phyloP scores from a whole-genome alignment of 2,329 filamentous ascomycete genomes.

The Neonectria coccinea region DNA sequence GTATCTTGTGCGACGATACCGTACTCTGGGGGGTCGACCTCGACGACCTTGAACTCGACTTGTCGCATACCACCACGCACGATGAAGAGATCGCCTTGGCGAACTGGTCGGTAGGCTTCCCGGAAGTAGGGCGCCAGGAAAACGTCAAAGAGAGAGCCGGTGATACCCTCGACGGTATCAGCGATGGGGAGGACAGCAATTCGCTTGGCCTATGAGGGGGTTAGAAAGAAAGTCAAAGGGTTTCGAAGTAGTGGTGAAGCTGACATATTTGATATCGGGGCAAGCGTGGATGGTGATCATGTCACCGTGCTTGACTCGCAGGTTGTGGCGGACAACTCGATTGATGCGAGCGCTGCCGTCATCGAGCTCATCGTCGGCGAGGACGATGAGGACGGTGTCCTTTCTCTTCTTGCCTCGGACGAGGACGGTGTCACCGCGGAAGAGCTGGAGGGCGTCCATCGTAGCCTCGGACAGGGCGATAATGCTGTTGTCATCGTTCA shows the following conservation, averaged over 20 bases:
- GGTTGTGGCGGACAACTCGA: slow-evolving; percentile 97
- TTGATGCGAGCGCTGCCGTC: slow-evolving; percentile 98
- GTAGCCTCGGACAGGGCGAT: slow-evolving; percentile 98
- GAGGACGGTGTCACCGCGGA: slow-evolving; percentile 97
- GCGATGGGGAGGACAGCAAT: slow-evolving; percentile 98
- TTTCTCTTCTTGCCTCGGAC: slow-evolving; percentile 99
- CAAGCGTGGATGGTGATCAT: slow-evolving; percentile 97
- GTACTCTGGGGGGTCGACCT: slow-evolving; percentile 98
- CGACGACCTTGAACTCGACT: slow-evolving; percentile 99
- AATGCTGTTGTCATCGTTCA: slow-evolving; percentile 99
- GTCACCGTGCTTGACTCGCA: slow-evolving; percentile 98
- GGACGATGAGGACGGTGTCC: slow-evolving; percentile 97
- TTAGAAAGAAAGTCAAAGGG: slow-evolving; percentile 25
- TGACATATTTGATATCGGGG: slow-evolving; percentile 99
- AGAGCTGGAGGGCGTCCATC: slow-evolving; percentile 98
- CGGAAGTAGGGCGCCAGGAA: slow-evolving; percentile 99
- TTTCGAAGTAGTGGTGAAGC: slow-evolving; percentile 52
- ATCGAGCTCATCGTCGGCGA: slow-evolving; percentile 97
- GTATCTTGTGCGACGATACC: slow-evolving; percentile 99
- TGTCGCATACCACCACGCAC: slow-evolving; percentile 98
- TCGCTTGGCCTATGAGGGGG: slow-evolving; percentile 82
- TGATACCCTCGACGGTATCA: slow-evolving; percentile 97
- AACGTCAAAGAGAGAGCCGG: slow-evolving; percentile 97
- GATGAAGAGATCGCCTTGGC: slow-evolving; percentile 98
- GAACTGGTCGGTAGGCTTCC: slow-evolving; percentile 96